Base-by-base conservation (phyloP, 2,329 filamentous ascomycete species). In the Stemphylium vesicarium region DNA sequence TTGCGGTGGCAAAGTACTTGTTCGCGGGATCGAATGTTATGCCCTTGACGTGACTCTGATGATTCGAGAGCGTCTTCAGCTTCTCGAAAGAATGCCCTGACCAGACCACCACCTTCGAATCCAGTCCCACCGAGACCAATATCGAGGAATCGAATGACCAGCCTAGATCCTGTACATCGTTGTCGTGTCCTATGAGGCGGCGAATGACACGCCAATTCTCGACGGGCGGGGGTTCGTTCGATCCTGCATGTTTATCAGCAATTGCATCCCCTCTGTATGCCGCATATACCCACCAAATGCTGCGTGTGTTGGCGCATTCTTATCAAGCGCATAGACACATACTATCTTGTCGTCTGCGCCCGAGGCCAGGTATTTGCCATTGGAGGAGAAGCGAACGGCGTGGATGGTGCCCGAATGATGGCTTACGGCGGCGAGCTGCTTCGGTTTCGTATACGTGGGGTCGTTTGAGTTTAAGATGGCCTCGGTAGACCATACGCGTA, bases 271-370 rank as follows among this genome's bases (percentile, higher is more conserved):
- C 12, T 36, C 41, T 9, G 26, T 33, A 15, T 24, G 16, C 33
- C 16, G 35, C 7, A 41, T 49, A 38, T 49, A 75, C 81, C 65
- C 86, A 86, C 92, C 92, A 75, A 96, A 96, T 9, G 90, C 85
- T 47, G 89, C 84, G 68, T 90, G 85, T 24, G 90, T 83, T 3
- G 93, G 90, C 20, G 91, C 87, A 70, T 88, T 91, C 53, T 89
- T 85, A 77, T 98, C 92, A 50, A 97, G 85, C 59, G 91, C 88
- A 77, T 99, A 99, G 63, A 99, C 92, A 77, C 95, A 97, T 63
- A 99, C 96, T 72, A 99, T 94, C 82, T 97, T 97, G 80, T 99
- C 95, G 78, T 99, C 95, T 68, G 96, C 96, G 53, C 95, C 95
- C 10, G 94, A 98, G 31, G 96, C 96, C 47, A 99, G 85, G 74